A percentile compares a stretch with the other conserved stretches of the same genome.
These are phyloP conservation scores for Clathrospora elynae DNA, from an alignment of 2,329 filamentous ascomycete species.

Conservation along the genomic window DNA sequence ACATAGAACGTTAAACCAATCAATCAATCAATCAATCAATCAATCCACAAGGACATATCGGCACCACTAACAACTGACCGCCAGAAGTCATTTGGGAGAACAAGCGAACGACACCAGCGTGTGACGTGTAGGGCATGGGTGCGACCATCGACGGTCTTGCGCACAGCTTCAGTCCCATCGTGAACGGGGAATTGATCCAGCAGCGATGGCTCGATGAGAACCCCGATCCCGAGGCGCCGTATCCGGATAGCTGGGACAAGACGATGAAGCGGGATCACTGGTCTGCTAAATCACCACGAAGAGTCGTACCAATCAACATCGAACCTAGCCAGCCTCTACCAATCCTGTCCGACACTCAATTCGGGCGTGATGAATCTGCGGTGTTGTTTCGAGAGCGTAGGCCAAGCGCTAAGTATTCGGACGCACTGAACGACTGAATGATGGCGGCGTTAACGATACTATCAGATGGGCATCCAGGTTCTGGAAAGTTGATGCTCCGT, in stretches of 20 bases:
- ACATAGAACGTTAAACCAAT: no score
- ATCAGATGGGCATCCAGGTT: slow-evolving; percentile 9
- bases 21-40: no score
- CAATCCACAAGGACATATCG: slow-evolving; percentile 7
- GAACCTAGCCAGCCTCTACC: slow-evolving; percentile 1
- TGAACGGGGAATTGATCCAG: slow-evolving; percentile 7
- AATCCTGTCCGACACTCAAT: neutral
- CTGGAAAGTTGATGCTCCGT: slow-evolving; percentile 1
- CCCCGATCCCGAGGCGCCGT: neutral
- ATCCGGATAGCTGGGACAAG: slow-evolving; percentile 2
- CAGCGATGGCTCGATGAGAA: slow-evolving; percentile 1
- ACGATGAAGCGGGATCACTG: slow-evolving; percentile 12
- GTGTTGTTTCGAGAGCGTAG: slow-evolving; percentile 3
- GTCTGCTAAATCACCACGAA: slow-evolving; percentile 12
- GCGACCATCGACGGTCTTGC: slow-evolving; percentile 32
- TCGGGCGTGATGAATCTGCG: slow-evolving; percentile 5
- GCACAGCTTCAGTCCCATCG: slow-evolving; percentile 21
- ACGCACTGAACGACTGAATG: slow-evolving; percentile 24
- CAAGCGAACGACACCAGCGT: slow-evolving; percentile 12
- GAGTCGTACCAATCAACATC: slow-evolving; percentile 21
- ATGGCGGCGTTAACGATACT: slow-evolving; percentile 18
- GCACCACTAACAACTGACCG: slow-evolving; percentile 25
- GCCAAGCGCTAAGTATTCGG: slow-evolving; percentile 21
- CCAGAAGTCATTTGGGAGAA: slow-evolving; percentile 29
- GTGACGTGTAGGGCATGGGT: slow-evolving; percentile 37